Conservation (phyloP, 108 stramenopile genomes). For the Skeletonema tropicum region DNA sequence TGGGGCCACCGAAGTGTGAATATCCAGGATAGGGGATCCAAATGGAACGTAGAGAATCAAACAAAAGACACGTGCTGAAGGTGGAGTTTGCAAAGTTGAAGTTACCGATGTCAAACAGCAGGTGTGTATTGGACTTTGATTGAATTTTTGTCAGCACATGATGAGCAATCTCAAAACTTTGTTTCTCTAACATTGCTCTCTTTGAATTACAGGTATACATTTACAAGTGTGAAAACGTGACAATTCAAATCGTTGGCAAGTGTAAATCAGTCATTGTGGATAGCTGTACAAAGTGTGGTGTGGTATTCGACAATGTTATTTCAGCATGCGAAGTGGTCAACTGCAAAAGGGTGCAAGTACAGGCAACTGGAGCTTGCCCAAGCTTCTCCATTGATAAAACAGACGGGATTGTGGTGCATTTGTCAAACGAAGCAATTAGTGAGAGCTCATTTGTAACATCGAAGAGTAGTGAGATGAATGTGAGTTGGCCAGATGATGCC, state of each 20-base stretch:
- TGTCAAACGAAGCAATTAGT: constrained; percentile 74
- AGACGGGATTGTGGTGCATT: constrained; percentile 87
- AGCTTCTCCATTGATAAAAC: constrained; percentile 98
- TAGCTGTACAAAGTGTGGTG: constrained; percentile 81
- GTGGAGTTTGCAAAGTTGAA: constrained; percentile 80
- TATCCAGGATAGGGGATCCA: constrained; percentile 88
- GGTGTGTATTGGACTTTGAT: constrained; percentile 7
- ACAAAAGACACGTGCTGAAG: constrained; percentile 68
- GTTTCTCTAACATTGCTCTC: neutral
- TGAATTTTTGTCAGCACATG: neutral
- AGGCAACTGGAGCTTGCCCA: constrained; percentile 85
- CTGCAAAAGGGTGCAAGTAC: constrained; percentile 89
- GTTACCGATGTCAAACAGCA: constrained; percentile 91
- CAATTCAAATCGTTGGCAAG: constrained; percentile 92
- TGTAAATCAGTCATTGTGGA: constrained; percentile 92
- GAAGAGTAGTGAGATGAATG: constrained; percentile 96
- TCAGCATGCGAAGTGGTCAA: constrained; percentile 94
- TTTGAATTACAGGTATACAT: constrained; percentile 54
- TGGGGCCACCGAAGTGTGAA: constrained; percentile 87
- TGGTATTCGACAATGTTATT: constrained; percentile 88
- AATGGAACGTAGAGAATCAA: constrained; percentile 96
- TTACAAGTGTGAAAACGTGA: constrained; percentile 90
- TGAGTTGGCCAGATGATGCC: constrained; percentile 86
- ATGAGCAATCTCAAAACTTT: neutral
- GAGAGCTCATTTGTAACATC: constrained; percentile 85